Base-by-base conservation (phyloP, 306 rosid genomes). In the Calophaca sinica region DNA sequence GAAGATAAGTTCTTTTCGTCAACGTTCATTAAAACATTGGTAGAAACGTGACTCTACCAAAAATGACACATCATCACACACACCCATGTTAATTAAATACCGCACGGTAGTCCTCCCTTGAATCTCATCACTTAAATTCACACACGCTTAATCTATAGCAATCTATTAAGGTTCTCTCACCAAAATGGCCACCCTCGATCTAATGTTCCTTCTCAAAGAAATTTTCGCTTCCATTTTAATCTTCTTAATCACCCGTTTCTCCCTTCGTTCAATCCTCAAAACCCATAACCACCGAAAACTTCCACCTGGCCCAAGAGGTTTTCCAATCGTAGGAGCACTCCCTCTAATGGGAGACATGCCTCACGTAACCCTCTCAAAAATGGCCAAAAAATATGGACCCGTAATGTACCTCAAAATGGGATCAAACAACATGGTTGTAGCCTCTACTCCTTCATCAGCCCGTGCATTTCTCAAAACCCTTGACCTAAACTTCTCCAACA, bases 291-390 rank as follows among this genome's bases (percentile, higher is more conserved):
- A 42, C 6, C 48, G 9, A 1, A 77, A 68, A 9, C 70, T 77
- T 5, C 76, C 81, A 59, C 81, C 81, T 3, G 81, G 81, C 2
- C 81, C 81, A 48, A 58, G 4, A 13, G 81, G 81, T 7, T 77
- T 46, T 65, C 81, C 81, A 1, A 1, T 77, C 2, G 2, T 77
- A 28, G 81, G 81, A 7, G 75, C 81, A 68, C 75, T 77, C 1
- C 81, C 81, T 15, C 54, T 77, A 0, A 46, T 77, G 81, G 75
- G 81, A 68, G 26, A 61, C 81, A 77, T 68, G 81, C 81, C 81
- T 2, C 81, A 77, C 28, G 53, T 68, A 1, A 77, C 81, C 2
- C 50, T 77, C 31, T 62, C 59, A 11, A 68, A 68, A 3, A 68
- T 77, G 81, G 74, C 81, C 1, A 62, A 77, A 69, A 77, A 77